Evolutionary conservation across 768 basidiomycete genomes (phyloP).

Genomic region (Ramaria rubella): DNA sequence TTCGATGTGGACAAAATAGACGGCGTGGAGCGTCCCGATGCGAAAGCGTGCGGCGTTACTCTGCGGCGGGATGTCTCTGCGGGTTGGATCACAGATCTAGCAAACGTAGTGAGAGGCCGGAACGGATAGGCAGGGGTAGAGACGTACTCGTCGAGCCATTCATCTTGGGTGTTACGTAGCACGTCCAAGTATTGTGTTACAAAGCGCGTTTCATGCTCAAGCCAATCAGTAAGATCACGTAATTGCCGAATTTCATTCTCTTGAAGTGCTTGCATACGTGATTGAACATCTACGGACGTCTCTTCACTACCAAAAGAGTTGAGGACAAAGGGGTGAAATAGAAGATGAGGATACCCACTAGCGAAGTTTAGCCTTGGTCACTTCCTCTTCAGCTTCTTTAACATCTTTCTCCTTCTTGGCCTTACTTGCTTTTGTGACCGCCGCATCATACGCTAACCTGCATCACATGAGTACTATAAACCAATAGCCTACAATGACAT

Average conservation of each 20-base stretch:
- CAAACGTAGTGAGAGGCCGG: conserved; percentile 1
- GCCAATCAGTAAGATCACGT: conserved; percentile 59
- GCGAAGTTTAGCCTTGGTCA: conserved; percentile 60
- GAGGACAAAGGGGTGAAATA: conserved; percentile 1
- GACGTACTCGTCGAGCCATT: conserved; percentile 63
- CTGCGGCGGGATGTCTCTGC: conserved; percentile 20
- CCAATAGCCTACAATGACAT: conserved; percentile 11
- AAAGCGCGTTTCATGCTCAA: conserved; percentile 71
- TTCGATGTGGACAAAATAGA: conserved; percentile 10
- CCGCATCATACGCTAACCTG: conserved; percentile 75
- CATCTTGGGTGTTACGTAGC: conserved; percentile 56
- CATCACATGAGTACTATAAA: not conserved
- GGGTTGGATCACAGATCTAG: conserved; percentile 26
- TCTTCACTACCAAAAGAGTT: conserved; percentile 56
- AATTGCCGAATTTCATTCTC: conserved; percentile 70
- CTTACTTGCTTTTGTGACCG: conserved; percentile 62
- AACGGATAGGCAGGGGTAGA: not conserved
- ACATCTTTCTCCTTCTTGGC: conserved; percentile 73
- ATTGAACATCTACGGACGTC: conserved; percentile 76
- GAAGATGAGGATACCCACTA: conserved; percentile 46
- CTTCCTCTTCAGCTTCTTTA: conserved; percentile 75
- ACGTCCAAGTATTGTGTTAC: conserved; percentile 68
- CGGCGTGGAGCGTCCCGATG: conserved; percentile 1
- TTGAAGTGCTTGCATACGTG: conserved; percentile 72
- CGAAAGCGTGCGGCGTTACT: conserved; percentile 16